These are phyloP conservation scores for Xerocomellus intermedius DNA, from an alignment of 768 basidiomycete species.

Conservation along the genomic window DNA sequence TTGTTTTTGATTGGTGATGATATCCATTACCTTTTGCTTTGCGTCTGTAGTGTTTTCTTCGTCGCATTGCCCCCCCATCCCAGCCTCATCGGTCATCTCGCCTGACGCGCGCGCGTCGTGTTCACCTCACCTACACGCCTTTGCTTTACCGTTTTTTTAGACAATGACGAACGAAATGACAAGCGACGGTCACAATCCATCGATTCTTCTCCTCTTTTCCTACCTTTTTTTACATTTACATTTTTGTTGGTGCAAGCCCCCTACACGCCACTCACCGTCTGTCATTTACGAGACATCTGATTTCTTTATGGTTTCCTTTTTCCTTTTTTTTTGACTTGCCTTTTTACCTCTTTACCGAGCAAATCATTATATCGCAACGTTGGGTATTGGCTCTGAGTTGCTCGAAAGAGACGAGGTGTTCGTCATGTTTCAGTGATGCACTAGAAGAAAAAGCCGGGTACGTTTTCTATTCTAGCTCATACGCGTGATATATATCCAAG, in stretches of 20 bases:
- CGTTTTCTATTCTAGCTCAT: no score
- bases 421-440: no score
- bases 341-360: slow-evolving; percentile 1
- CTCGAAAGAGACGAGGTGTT: no score
- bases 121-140: not conserved
- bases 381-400: no score
- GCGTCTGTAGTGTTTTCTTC: not conserved
- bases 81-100: not conserved
- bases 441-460: no score
- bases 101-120: no score
- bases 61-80: not conserved
- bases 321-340: not conserved
- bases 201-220: not conserved
- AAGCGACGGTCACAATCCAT: not conserved
- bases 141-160: not conserved
- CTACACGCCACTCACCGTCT: not conserved
- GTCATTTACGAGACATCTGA: slow-evolving; percentile 24
- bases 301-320: not conserved
- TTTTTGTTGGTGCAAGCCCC: not conserved
- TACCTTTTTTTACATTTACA: no score
- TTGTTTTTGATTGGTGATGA: slow-evolving; percentile 1
- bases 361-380: not conserved
- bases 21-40: slow-evolving; percentile 14
- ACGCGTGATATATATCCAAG: no score
- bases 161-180: slow-evolving; percentile 8